Evolutionary conservation across 768 basidiomycete genomes (phyloP).

Genomic region (Lentinula boryana): DNA sequence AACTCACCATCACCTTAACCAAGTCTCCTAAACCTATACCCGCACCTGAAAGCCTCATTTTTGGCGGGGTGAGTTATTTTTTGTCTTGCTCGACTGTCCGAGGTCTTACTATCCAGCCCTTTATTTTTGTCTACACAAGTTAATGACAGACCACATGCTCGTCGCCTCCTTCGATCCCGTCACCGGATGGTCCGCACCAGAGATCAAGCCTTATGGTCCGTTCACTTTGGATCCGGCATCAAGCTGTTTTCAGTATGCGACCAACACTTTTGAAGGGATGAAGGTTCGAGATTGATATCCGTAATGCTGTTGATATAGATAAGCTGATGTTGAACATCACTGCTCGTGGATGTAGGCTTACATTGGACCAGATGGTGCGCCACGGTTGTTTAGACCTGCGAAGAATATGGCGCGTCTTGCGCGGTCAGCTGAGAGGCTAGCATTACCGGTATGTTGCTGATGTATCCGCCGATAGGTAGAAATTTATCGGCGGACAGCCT

Average conservation of each 20-base stretch:
- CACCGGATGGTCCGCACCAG: constrained; percentile 64
- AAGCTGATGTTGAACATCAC: neutral
- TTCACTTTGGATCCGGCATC: constrained; percentile 63
- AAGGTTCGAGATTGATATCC: constrained; percentile 30
- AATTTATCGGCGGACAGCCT: constrained; percentile 28
- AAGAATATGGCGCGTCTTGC: constrained; percentile 81
- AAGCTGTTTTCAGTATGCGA: constrained; percentile 82
- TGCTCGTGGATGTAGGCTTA: constrained; percentile 44
- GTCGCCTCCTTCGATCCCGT: constrained; percentile 54
- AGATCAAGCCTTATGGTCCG: constrained; percentile 73
- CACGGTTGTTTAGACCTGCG: constrained; percentile 76
- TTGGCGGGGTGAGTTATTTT: neutral
- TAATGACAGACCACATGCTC: constrained; percentile 76
- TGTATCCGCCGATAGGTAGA: neutral
- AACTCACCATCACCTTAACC: neutral
- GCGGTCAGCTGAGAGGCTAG: constrained; percentile 62
- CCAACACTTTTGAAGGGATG: constrained; percentile 86
- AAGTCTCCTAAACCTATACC: neutral
- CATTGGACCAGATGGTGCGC: constrained; percentile 59
- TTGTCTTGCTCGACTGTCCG: neutral
- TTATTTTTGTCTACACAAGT: constrained; percentile 23
- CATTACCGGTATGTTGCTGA: constrained; percentile 33
- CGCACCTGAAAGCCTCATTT: neutral
- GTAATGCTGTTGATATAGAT: neutral
- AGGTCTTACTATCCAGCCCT: too few species aligned